Conservation (phyloP, 2,329 filamentous ascomycete species). For the Clonostachys solani region DNA sequence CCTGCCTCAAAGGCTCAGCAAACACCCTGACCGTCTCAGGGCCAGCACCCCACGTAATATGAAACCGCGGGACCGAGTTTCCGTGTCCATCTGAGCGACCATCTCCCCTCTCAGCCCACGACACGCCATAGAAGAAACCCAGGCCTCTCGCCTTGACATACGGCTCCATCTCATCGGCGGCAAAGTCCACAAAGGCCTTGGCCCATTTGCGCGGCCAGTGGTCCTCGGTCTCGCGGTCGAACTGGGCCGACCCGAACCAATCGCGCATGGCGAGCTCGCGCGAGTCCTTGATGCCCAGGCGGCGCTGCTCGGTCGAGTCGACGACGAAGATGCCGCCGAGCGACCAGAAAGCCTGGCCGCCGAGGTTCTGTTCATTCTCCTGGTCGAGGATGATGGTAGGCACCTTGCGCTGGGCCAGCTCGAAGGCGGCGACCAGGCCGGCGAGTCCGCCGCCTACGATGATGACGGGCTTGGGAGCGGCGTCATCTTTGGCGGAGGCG, state of each 20-base stretch:
- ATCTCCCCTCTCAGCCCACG: conserved; percentile 58
- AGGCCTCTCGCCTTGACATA: conserved; percentile 52
- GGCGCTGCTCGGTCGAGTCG: conserved; percentile 50
- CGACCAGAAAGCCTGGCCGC: conserved; percentile 62
- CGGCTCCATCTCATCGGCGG: conserved; percentile 50
- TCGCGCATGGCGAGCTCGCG: conserved; percentile 53
- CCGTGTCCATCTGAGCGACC: conserved; percentile 53
- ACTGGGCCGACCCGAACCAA: conserved; percentile 53
- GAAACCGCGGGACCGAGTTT: conserved; percentile 60
- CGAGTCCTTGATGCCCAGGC: conserved; percentile 53
- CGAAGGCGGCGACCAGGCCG: conserved; percentile 55
- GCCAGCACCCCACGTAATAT: conserved; percentile 57
- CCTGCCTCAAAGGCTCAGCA: conserved; percentile 50
- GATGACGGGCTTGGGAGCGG: conserved; percentile 34
- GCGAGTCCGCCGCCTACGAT: conserved; percentile 54
- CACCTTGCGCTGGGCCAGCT: conserved; percentile 46
- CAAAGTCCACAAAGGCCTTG: conserved; percentile 61
- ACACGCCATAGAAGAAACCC: conserved; percentile 48
- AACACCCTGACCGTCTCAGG: conserved; percentile 57
- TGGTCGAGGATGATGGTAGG: conserved; percentile 51
- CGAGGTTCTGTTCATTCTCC: conserved; percentile 50
- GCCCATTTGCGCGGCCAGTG: conserved; percentile 57
- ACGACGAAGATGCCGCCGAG: conserved; percentile 59
- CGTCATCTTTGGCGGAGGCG: neutral
- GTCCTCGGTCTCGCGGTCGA: conserved; percentile 53